phyloP scores from a whole-genome alignment of 176 grass and related monocot species.

The Ampelocalamus luodianensis region DNA sequence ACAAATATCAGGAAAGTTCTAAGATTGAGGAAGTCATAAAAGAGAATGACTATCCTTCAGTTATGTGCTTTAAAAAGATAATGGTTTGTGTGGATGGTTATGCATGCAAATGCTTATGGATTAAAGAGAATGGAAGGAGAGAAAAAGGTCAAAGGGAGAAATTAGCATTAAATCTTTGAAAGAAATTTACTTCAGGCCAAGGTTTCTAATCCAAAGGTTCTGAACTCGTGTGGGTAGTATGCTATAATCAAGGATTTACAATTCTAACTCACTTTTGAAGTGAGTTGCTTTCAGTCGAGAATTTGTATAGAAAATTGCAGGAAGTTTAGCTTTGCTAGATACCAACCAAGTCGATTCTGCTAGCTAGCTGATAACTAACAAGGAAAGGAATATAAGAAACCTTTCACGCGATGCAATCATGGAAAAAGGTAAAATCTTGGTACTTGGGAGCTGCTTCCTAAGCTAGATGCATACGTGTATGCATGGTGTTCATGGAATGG shows the following conservation, averaged over 20 bases:
- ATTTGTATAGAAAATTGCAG: not conserved
- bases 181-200: too few species aligned
- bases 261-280: not conserved
- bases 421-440: not conserved
- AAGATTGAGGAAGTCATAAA: not conserved
- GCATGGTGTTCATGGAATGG: too few species aligned
- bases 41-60: not conserved
- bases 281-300: not conserved
- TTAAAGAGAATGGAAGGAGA: slow-evolving; percentile 15
- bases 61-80: not conserved
- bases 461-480: not conserved
- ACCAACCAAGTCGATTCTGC: too few species aligned
- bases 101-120: slow-evolving; percentile 15
- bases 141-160: not conserved
- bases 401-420: not conserved
- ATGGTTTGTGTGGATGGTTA: too few species aligned
- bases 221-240: too few species aligned
- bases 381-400: not conserved
- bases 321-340: not conserved
- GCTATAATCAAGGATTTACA: too few species aligned
- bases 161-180: not conserved
- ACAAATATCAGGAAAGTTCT: not conserved
- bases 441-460: not conserved
- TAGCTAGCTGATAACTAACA: not conserved
- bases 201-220: too few species aligned